These are phyloP conservation scores for Priceomyces castillae DNA, from an alignment of 805 yeast genomes.

Conservation along the genomic window DNA sequence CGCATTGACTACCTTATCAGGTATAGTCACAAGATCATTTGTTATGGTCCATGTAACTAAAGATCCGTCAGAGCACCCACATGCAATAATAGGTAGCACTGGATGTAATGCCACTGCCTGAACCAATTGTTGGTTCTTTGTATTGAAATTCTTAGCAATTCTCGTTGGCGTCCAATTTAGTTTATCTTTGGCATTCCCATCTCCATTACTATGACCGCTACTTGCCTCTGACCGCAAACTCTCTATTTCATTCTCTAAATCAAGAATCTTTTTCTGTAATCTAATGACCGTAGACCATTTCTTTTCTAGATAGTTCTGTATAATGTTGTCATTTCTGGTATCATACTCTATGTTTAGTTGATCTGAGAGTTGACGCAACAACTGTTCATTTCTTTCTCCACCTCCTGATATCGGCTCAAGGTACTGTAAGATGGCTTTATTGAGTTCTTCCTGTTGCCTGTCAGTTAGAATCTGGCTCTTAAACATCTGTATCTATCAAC, in stretches of 20 bases:
- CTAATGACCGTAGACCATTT: constrained; percentile 88
- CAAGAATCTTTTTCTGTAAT: constrained; percentile 69
- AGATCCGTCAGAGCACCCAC: constrained; percentile 71
- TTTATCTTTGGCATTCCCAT: constrained; percentile 21
- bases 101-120: constrained; percentile 74
- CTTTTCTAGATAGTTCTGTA: constrained; percentile 55
- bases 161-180: constrained; percentile 63
- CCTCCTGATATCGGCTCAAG: constrained; percentile 33
- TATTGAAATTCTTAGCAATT: constrained; percentile 43
- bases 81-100: constrained; percentile 56
- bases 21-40: constrained; percentile 53
- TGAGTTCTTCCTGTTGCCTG: constrained; percentile 45
- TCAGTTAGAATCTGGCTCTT: constrained; percentile 29
- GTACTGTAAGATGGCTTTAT: constrained; percentile 49
- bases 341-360: constrained; percentile 15
- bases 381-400: constrained; percentile 14
- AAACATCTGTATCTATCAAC: constrained; percentile 4
- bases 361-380: constrained; percentile 9
- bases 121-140: constrained; percentile 55
- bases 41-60: constrained; percentile 67
- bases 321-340: constrained; percentile 20
- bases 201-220: constrained; percentile 12
- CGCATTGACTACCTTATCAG: constrained; percentile 64
- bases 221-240: constrained; percentile 49
- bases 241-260: constrained; percentile 58